Percentiles rank a stretch among this genome's conserved stretches.
Conservation (phyloP, 176 grass and related monocot species). For the Hyparrhenia diplandra region DNA sequence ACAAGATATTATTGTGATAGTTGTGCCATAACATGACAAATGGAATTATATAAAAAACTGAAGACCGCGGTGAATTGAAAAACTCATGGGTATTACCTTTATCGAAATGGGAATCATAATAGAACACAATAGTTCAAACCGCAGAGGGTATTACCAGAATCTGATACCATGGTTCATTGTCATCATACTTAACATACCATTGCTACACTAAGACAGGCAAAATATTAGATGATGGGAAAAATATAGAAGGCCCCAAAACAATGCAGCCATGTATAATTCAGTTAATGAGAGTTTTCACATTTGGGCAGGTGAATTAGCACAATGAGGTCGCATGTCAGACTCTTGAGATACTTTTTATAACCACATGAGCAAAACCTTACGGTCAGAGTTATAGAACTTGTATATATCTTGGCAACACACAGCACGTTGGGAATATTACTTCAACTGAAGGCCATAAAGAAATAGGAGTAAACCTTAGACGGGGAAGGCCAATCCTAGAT, state of each 20-base stretch:
- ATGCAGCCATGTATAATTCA: conserved; percentile 1
- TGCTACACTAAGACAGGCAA: conserved; percentile 42
- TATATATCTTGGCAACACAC: neutral
- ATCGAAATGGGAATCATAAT: conserved; percentile 99
- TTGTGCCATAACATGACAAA: conserved; percentile 13
- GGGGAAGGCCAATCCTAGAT: neutral
- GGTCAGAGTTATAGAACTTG: neutral
- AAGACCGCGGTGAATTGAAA: conserved; percentile 1
- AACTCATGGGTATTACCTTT: conserved; percentile 54
- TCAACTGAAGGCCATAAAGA: neutral
- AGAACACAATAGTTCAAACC: conserved; percentile 92
- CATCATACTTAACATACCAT: conserved; percentile 90
- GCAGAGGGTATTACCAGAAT: conserved; percentile 84
- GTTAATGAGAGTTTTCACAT: neutral
- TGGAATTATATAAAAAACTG: conserved; percentile 28
- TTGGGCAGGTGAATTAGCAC: neutral
- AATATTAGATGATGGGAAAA: conserved; percentile 1
- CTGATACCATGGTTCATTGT: conserved; percentile 92
- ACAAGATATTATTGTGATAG: neutral
- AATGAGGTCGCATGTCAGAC: neutral
- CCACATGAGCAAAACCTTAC: neutral
- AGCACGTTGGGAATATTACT: neutral
- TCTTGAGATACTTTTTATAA: neutral
- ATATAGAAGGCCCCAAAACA: conserved; percentile 8
- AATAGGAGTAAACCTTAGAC: neutral